Conservation (phyloP, 768 basidiomycete genomes). For the Termitomyces titanicus region DNA sequence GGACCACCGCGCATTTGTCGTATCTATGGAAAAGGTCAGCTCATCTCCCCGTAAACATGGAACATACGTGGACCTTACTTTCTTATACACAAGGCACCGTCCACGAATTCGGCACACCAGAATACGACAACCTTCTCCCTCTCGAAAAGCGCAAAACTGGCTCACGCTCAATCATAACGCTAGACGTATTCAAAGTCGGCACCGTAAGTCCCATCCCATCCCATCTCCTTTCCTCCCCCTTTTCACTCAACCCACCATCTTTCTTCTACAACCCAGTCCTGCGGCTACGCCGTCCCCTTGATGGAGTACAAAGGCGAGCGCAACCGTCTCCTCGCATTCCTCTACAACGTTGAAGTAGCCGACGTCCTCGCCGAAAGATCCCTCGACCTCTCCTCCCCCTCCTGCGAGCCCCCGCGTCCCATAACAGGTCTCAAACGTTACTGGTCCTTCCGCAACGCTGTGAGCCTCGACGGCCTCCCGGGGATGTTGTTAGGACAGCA, state of each 20-base stretch:
- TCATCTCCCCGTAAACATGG: background rate
- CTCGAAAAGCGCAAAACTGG: slow-evolving; percentile 45
- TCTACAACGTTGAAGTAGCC: slow-evolving; percentile 36
- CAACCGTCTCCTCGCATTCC: slow-evolving; percentile 36
- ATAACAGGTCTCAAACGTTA: slow-evolving; percentile 48
- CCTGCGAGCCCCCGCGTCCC: slow-evolving; percentile 6
- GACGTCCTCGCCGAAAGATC: slow-evolving; percentile 28
- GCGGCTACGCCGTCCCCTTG: slow-evolving; percentile 61
- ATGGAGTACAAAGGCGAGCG: slow-evolving; percentile 57
- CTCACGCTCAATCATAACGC: slow-evolving; percentile 55
- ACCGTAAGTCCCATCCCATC: slow-evolving; percentile 28
- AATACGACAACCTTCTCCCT: slow-evolving; percentile 52
- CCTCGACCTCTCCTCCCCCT: background rate
- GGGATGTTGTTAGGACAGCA: slow-evolving; percentile 32
- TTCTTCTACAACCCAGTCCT: too few species aligned
- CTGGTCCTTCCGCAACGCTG: slow-evolving; percentile 48
- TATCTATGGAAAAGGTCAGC: slow-evolving; percentile 54
- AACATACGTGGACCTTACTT: too few species aligned
- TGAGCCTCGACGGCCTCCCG: slow-evolving; percentile 56
- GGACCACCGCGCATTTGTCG: slow-evolving; percentile 56
- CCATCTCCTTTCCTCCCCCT: background rate
- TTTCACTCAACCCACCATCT: too few species aligned
- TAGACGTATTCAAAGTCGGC: slow-evolving; percentile 58
- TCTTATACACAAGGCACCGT: slow-evolving; percentile 40
- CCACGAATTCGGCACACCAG: slow-evolving; percentile 59